A percentile compares a stretch with the other conserved stretches of the same genome.
Evolutionary conservation across 2,329 filamentous ascomycete genomes (phyloP).

Genomic region (Fusarium circinatum): DNA sequence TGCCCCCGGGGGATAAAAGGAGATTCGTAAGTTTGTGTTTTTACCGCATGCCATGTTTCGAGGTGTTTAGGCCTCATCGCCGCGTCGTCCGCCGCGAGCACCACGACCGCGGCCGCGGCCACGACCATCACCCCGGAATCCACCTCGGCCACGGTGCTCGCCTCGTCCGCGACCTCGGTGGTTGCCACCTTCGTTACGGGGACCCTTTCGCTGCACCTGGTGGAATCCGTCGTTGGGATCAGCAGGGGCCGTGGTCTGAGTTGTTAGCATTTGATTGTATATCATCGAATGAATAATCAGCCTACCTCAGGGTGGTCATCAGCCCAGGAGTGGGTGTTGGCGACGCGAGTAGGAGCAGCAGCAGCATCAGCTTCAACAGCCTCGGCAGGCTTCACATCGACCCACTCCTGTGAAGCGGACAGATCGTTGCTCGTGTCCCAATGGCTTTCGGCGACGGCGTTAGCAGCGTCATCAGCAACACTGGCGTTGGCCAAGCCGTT

Average conservation of each 20-base stretch:
- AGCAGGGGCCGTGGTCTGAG: slow-evolving; percentile 49
- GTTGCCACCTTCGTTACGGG: slow-evolving; percentile 60
- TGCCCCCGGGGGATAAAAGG: slow-evolving; percentile 46
- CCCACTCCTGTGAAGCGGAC: slow-evolving; percentile 73
- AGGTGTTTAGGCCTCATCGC: slow-evolving; percentile 52
- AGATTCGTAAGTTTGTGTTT: slow-evolving; percentile 43
- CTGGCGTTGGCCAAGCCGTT: slow-evolving; percentile 61
- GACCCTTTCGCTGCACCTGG: slow-evolving; percentile 72
- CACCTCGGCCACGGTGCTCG: slow-evolving; percentile 63
- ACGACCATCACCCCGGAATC: slow-evolving; percentile 59
- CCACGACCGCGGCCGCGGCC: slow-evolving; percentile 55
- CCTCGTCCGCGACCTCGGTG: slow-evolving; percentile 58
- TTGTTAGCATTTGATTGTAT: slow-evolving; percentile 12
- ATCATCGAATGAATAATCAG: not conserved
- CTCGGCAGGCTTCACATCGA: slow-evolving; percentile 75
- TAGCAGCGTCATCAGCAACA: slow-evolving; percentile 64
- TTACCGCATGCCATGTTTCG: slow-evolving; percentile 40
- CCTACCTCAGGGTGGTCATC: slow-evolving; percentile 76
- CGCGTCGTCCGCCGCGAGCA: slow-evolving; percentile 51
- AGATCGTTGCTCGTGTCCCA: slow-evolving; percentile 66
- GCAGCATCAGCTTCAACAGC: slow-evolving; percentile 78
- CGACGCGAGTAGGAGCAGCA: slow-evolving; percentile 60
- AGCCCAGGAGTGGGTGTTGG: slow-evolving; percentile 78
- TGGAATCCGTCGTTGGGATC: slow-evolving; percentile 75
- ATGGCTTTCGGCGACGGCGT: slow-evolving; percentile 71